These are phyloP conservation scores for Crucibulum laeve DNA, from an alignment of 768 basidiomycete genomes.

Conservation along the genomic window DNA sequence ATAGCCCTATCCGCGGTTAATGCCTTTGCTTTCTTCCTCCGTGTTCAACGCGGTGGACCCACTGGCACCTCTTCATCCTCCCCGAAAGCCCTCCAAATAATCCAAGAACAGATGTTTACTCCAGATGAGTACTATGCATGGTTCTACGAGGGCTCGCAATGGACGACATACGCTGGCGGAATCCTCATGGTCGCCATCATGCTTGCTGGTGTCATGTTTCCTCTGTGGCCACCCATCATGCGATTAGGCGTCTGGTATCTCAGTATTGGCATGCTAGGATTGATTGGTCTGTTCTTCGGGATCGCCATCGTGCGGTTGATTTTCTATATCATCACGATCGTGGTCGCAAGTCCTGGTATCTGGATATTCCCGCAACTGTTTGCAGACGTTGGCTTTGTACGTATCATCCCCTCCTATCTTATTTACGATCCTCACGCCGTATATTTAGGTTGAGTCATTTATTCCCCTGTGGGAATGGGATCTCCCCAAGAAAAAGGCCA, in stretches of 20 bases:
- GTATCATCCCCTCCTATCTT: conserved; percentile 26
- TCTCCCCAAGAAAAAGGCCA: conserved; percentile 68
- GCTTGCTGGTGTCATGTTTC: conserved; percentile 98
- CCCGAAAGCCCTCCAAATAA: conserved; percentile 77
- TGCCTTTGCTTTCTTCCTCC: conserved; percentile 88
- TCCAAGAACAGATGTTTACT: conserved; percentile 76
- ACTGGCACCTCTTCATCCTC: conserved; percentile 63
- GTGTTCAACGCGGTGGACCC: conserved; percentile 74
- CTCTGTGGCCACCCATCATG: conserved; percentile 93
- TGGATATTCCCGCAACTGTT: conserved; percentile 99
- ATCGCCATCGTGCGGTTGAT: conserved; percentile 89
- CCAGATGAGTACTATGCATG: conserved; percentile 88
- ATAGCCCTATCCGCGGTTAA: conserved; percentile 65
- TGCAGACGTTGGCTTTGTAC: conserved; percentile 96
- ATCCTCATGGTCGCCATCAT: conserved; percentile 89
- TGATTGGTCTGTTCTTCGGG: conserved; percentile 87
- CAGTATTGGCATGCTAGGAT: conserved; percentile 79
- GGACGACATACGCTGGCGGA: conserved; percentile 89
- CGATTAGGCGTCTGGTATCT: conserved; percentile 95
- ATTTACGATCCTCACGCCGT: not conserved
- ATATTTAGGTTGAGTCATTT: conserved; percentile 85
- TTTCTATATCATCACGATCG: conserved; percentile 88
- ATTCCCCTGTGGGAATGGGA: conserved; percentile 98
- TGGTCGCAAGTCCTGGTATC: conserved; percentile 85
- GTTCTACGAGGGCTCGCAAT: conserved; percentile 94